Percentiles rank a stretch among this genome's conserved stretches.
Conservation (phyloP, 768 basidiomycete genomes). For the Solioccasus polychromus region DNA sequence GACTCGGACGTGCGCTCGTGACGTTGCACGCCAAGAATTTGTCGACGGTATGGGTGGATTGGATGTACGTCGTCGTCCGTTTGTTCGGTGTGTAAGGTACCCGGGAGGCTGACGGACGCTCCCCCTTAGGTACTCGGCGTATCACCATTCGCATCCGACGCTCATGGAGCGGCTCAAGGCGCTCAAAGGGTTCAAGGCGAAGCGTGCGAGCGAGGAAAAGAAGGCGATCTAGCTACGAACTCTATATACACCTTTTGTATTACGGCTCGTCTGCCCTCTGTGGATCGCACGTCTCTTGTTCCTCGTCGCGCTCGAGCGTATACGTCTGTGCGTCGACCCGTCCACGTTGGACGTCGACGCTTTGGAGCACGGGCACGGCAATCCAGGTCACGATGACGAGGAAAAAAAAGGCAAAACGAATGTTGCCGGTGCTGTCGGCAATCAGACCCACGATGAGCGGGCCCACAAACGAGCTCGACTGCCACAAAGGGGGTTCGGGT, state of each 20-base stretch:
- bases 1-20: conserved; percentile 79
- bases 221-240: conserved; percentile 21
- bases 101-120: no score
- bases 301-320: conserved; percentile 5
- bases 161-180: conserved; percentile 85
- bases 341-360: conserved; percentile 71
- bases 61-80: conserved; percentile 49
- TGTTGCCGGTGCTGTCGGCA: conserved; percentile 86
- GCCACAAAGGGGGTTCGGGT: background rate
- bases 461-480: conserved; percentile 92
- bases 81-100: no score
- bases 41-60: conserved; percentile 92
- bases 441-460: conserved; percentile 87
- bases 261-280: background rate
- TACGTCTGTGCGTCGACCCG: conserved; percentile 46
- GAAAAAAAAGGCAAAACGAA: conserved; percentile 89
- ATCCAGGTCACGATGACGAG: conserved; percentile 77
- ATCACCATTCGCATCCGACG: conserved; percentile 95
- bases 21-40: conserved; percentile 90
- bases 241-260: background rate
- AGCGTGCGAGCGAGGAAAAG: conserved; percentile 29
- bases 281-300: no score
- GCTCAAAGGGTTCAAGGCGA: conserved; percentile 63
- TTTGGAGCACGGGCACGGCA: conserved; percentile 71
- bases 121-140: conserved; percentile 75